Percentiles rank a stretch among this genome's conserved stretches.
phyloP scores from a whole-genome alignment of 768 basidiomycete species.

The Tricholoma sp. region DNA sequence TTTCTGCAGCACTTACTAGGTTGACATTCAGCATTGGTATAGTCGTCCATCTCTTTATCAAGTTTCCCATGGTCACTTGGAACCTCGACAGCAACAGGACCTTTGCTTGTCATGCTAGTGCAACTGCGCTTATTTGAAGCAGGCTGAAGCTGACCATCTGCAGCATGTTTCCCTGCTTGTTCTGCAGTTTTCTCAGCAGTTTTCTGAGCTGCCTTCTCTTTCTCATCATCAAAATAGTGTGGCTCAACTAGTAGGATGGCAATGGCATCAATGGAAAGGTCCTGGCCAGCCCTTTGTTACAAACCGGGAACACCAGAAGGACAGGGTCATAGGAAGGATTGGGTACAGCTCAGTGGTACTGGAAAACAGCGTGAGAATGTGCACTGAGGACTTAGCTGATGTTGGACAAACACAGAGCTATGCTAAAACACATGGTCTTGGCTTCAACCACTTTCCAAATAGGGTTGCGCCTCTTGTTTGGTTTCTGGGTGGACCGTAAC shows the following conservation, averaged over 20 bases:
- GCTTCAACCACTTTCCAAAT: too few species aligned
- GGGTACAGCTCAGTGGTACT: too few species aligned
- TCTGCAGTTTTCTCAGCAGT: neutral
- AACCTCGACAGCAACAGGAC: neutral
- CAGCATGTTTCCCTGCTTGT: neutral
- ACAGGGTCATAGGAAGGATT: too few species aligned
- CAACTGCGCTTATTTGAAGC: neutral
- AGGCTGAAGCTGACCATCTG: neutral
- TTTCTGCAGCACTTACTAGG: neutral
- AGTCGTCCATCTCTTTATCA: neutral
- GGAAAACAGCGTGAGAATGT: too few species aligned
- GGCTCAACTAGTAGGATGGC: constrained; percentile 16
- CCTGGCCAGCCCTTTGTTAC: constrained; percentile 17
- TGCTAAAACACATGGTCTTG: too few species aligned
- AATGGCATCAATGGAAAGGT: constrained; percentile 2
- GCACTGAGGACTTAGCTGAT: too few species aligned
- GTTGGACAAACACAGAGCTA: too few species aligned
- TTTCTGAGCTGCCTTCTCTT: neutral
- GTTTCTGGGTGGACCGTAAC: too few species aligned
- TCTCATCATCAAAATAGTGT: constrained; percentile 16
- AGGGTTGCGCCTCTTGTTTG: too few species aligned
- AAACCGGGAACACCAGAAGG: too few species aligned
- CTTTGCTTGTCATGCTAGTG: neutral
- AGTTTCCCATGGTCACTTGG: neutral
- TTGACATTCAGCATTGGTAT: neutral